Evolutionary conservation across 2,329 filamentous ascomycete species (phyloP).

Genomic region (Tolypocladium tropicale): DNA sequence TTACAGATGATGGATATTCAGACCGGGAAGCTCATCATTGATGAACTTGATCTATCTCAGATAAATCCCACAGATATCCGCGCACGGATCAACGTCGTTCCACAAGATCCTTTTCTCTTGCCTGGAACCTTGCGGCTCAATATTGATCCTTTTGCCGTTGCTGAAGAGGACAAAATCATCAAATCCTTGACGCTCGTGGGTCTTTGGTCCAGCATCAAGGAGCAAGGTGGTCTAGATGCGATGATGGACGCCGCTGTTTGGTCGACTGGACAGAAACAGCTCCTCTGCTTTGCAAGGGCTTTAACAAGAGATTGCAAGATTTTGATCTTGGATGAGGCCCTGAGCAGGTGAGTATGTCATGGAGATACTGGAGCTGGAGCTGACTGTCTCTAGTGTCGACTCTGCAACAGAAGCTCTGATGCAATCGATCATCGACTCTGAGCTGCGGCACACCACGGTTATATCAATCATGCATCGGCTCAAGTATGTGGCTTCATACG

Average conservation of each 20-base stretch:
- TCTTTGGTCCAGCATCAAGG: background rate
- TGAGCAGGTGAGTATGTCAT: conserved; percentile 10
- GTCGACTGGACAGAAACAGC: background rate
- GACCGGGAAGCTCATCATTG: background rate
- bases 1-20: background rate
- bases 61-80: background rate
- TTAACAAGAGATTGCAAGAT: background rate
- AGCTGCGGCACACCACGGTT: conserved; percentile 39
- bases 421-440: conserved; percentile 17
- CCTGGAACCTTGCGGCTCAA: background rate
- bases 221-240: background rate
- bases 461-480: conserved; percentile 29
- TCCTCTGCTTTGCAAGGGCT: background rate
- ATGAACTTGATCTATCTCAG: background rate
- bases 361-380: background rate
- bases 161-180: background rate
- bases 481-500: conserved; percentile 22
- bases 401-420: conserved; percentile 20
- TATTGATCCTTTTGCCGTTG: background rate
- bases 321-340: background rate
- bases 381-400: conserved; percentile 16
- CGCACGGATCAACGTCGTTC: background rate
- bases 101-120: background rate
- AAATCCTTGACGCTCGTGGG: background rate
- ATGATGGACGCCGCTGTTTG: background rate